Conservation (phyloP, 768 basidiomycete genomes). For the Leccinum truebloodii region DNA sequence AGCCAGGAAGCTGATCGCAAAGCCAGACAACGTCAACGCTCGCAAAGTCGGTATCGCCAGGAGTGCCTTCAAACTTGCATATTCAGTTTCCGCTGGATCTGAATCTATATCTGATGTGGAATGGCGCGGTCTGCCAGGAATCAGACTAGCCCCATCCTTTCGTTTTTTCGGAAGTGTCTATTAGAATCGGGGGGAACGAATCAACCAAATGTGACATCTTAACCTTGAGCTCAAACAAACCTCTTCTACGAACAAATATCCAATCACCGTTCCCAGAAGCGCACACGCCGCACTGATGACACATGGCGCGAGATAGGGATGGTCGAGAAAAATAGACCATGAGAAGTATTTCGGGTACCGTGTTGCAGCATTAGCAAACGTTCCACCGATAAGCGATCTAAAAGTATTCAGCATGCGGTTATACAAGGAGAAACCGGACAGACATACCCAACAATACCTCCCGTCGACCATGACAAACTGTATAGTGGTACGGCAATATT, state of each 20-base stretch:
- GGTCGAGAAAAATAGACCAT: slow-evolving; percentile 9
- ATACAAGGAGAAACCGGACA: not conserved
- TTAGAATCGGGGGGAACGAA: not conserved
- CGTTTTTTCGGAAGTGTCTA: slow-evolving; percentile 7
- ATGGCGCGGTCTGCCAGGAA: not conserved
- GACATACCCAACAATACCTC: slow-evolving; percentile 5
- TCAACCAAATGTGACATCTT: not conserved
- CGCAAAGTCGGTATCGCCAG: not conserved
- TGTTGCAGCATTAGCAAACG: slow-evolving; percentile 10
- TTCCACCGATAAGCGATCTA: slow-evolving; percentile 12
- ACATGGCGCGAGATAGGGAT: slow-evolving; percentile 12
- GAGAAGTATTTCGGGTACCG: slow-evolving; percentile 11
- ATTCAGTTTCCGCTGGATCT: not conserved
- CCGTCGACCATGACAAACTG: slow-evolving; percentile 11
- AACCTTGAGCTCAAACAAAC: not conserved
- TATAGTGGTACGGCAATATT: slow-evolving; percentile 15
- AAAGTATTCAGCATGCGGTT: not conserved
- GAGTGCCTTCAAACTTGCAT: not conserved
- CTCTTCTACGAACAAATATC: slow-evolving; percentile 10
- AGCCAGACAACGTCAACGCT: not conserved
- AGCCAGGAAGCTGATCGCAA: not conserved
- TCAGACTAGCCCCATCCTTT: not conserved
- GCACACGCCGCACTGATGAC: slow-evolving; percentile 2
- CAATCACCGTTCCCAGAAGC: slow-evolving; percentile 3
- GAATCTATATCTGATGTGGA: not conserved